Evolutionary conservation across 441 rosid genomes (phyloP).

Genomic region (Arabidopsis hybrid): DNA sequence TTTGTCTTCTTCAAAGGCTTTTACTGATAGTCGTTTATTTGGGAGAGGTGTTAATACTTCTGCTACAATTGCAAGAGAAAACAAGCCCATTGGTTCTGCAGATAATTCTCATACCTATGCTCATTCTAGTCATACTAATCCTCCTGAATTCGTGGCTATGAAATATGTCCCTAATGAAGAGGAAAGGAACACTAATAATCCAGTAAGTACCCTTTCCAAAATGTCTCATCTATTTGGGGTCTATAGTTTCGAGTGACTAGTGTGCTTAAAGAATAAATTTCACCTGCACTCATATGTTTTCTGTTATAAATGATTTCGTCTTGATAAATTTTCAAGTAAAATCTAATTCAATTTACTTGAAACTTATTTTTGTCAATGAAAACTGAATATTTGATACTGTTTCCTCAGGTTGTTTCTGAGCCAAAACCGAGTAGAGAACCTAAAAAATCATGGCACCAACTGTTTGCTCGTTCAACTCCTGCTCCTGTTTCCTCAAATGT

Average conservation of each 20-base stretch:
- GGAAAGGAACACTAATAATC: conserved; percentile 56
- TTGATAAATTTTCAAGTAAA: not conserved
- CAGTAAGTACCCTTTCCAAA: conserved; percentile 59
- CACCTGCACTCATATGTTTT: not conserved
- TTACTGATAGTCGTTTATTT: conserved; percentile 78
- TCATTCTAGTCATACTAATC: conserved; percentile 50
- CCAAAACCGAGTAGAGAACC: conserved; percentile 61
- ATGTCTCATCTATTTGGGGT: conserved; percentile 1
- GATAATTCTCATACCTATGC: conserved; percentile 59
- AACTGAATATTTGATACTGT: not conserved
- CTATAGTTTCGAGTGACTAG: conserved; percentile 11
- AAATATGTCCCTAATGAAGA: conserved; percentile 56
- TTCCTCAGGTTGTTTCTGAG: conserved; percentile 71
- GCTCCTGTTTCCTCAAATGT: conserved; percentile 59
- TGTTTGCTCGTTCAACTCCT: conserved; percentile 70
- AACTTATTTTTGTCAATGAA: not conserved
- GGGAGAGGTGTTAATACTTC: conserved; percentile 63
- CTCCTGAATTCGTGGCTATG: conserved; percentile 56
- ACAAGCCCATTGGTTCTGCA: conserved; percentile 56
- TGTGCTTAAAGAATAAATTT: not conserved
- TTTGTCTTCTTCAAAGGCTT: conserved; percentile 83
- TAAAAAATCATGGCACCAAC: conserved; percentile 91
- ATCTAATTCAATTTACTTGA: not conserved
- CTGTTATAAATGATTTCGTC: not conserved
- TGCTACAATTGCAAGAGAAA: conserved; percentile 58